Percentiles rank a stretch among this genome's conserved stretches.
phyloP scores from a whole-genome alignment of 768 basidiomycete species.

The Mycena maculata region DNA sequence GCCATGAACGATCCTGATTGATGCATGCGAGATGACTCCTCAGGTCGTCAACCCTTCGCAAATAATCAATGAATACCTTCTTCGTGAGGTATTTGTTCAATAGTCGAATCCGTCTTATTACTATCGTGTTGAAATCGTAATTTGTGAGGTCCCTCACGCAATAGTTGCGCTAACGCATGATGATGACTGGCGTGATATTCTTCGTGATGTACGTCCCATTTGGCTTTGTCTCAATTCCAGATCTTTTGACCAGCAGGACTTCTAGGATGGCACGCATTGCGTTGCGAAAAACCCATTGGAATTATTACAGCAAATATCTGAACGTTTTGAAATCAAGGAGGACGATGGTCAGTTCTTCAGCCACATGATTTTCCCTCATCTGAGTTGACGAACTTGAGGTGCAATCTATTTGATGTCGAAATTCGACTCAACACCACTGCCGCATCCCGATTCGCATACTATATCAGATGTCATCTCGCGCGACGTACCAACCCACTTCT shows the following conservation, averaged over 20 bases:
- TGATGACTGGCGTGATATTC: conserved; percentile 19
- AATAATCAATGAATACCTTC: not conserved
- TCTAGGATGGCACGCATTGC: not conserved
- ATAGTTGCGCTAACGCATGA: conserved; percentile 14
- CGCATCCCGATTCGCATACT: too few species aligned
- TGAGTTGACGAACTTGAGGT: too few species aligned
- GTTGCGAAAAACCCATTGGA: not conserved
- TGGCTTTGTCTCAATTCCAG: not conserved
- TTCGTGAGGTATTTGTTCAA: not conserved
- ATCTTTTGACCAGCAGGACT: not conserved
- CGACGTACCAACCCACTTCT: too few species aligned
- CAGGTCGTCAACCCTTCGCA: conserved; percentile 2
- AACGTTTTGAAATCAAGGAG: not conserved
- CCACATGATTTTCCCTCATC: too few species aligned
- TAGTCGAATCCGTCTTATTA: too few species aligned
- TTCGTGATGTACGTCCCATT: not conserved
- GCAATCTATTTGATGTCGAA: too few species aligned
- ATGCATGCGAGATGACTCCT: not conserved
- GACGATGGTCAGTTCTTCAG: not conserved
- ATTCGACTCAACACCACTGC: too few species aligned
- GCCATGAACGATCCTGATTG: not conserved
- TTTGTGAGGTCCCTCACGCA: conserved; percentile 2
- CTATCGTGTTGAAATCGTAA: not conserved
- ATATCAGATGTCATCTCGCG: too few species aligned
- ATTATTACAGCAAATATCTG: not conserved